Evolutionary conservation across 2,329 filamentous ascomycete genomes (phyloP), one percentile per base, ranked within the genome.

Genomic region (Pseudogymnoascus sp.): DNA sequence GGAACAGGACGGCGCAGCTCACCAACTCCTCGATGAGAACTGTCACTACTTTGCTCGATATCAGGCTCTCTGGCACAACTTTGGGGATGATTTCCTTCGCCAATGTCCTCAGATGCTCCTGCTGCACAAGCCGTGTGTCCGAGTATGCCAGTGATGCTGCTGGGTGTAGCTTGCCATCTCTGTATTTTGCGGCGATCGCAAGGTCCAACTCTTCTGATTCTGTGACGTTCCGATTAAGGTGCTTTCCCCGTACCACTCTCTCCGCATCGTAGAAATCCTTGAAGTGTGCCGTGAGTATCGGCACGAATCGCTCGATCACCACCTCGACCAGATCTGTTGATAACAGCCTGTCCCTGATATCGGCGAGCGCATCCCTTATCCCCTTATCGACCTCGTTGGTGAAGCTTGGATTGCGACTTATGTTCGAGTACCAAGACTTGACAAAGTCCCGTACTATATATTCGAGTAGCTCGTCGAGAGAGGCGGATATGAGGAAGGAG

Each of bases 171-270:
- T 89, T 91, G 25, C 93, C 93, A 73, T 95, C 89, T 62, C 84
- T 88, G 75, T 94, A 99, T 75, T 96, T 97, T 41, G 85, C 88
- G n/a, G 94, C 94, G 74, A 99, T 96, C 1, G 94, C 94, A 67
- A 96, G 80, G 74, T 97, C 92, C 69, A 99, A 79, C 80, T 99
- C 94, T 72, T 97, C 93, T 0, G 92, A 96, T 76, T 99, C 94
- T 2, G 95, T 97, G 62, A 99, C 87, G 67, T 88, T 92, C 60
- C 91, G 86, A 69, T 92, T 94, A 62, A 97, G 79, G 74, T 96
- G 91, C 72, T 87, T 89, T 11, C 95, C 95, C 61, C 93, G 84
- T 9, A 99, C 90, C 7, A 86, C 83, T 63, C 89, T 84, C 77
- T 99, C 94, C 0, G 94, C 94, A 67, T 94, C 87, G 73, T 92